Conservation (phyloP, 768 basidiomycete species). For the Naematelia aurantialba region DNA sequence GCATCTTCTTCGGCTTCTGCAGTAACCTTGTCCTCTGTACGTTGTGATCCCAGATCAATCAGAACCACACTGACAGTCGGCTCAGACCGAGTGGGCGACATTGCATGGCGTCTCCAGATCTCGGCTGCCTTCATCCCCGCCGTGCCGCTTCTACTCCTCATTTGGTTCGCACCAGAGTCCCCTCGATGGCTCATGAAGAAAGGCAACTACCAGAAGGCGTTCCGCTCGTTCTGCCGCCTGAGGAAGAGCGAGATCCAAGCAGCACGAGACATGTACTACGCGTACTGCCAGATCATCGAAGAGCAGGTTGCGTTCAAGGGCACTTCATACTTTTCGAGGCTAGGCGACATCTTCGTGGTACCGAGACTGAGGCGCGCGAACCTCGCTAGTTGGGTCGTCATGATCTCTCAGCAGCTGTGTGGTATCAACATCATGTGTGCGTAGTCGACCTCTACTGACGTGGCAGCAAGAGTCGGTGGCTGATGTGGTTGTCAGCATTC, state of each 20-base stretch:
- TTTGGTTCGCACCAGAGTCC: constrained; percentile 48
- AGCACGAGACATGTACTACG: constrained; percentile 52
- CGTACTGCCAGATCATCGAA: constrained; percentile 50
- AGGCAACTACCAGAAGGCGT: constrained; percentile 47
- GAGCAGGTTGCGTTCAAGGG: constrained; percentile 55
- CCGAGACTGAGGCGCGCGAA: constrained; percentile 52
- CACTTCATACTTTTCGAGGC: constrained; percentile 36
- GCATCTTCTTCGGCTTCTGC: constrained; percentile 51
- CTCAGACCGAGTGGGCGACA: constrained; percentile 47
- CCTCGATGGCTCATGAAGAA: constrained; percentile 54
- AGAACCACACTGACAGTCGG: constrained; percentile 43
- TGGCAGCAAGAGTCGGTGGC: neutral
- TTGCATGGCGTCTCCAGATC: constrained; percentile 54
- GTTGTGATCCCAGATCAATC: constrained; percentile 32
- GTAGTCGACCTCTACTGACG: neutral
- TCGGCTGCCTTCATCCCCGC: constrained; percentile 50
- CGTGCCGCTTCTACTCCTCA: constrained; percentile 28
- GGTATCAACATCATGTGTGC: constrained; percentile 47
- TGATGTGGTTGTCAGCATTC: constrained; percentile 34
- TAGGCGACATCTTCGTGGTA: constrained; percentile 51
- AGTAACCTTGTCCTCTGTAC: constrained; percentile 48
- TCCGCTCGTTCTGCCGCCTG: constrained; percentile 45
- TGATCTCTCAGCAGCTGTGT: constrained; percentile 48
- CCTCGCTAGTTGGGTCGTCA: constrained; percentile 48
- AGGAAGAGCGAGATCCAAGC: constrained; percentile 50